A percentile compares a stretch with the other conserved stretches of the same genome.
Evolutionary conservation across 768 basidiomycete genomes (phyloP).

Genomic region (Tulasnella sp.): DNA sequence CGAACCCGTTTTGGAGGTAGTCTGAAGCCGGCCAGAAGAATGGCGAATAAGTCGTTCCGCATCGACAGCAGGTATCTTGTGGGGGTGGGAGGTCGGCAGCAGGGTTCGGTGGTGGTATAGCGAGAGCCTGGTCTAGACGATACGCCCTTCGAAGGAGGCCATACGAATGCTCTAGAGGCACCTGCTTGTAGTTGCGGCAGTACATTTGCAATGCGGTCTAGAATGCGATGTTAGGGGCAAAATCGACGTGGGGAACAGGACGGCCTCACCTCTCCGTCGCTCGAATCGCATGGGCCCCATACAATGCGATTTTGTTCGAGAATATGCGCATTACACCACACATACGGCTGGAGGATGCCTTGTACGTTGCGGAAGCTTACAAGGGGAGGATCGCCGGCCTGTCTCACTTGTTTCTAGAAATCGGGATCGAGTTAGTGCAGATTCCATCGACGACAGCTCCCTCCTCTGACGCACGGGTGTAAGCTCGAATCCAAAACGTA

Average conservation of each 20-base stretch:
- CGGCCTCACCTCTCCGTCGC: constrained; percentile 66
- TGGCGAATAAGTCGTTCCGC: constrained; percentile 72
- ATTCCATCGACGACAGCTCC: constrained; percentile 12
- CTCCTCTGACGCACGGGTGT: constrained; percentile 60
- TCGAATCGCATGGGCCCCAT: constrained; percentile 55
- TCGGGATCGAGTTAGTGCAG: background rate
- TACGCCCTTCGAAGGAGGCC: constrained; percentile 87
- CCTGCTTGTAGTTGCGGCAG: constrained; percentile 82
- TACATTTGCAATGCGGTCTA: constrained; percentile 92
- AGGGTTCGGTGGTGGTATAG: constrained; percentile 39
- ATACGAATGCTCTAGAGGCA: constrained; percentile 69
- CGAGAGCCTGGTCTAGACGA: constrained; percentile 74
- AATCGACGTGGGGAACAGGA: constrained; percentile 44
- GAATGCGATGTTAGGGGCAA: background rate
- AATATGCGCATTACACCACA: constrained; percentile 77
- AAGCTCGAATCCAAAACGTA: constrained; percentile 92
- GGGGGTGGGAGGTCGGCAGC: constrained; percentile 42
- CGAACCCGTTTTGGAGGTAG: constrained; percentile 40
- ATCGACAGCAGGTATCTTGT: constrained; percentile 54
- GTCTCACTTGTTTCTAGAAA: constrained; percentile 57
- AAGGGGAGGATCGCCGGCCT: constrained; percentile 65
- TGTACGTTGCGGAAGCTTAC: constrained; percentile 77
- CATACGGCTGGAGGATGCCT: constrained; percentile 75
- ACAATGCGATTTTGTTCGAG: constrained; percentile 33
- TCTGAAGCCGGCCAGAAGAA: constrained; percentile 61